phyloP scores from a whole-genome alignment of 2,329 filamentous ascomycete genomes.

The Aspergillus pseudonomiae region DNA sequence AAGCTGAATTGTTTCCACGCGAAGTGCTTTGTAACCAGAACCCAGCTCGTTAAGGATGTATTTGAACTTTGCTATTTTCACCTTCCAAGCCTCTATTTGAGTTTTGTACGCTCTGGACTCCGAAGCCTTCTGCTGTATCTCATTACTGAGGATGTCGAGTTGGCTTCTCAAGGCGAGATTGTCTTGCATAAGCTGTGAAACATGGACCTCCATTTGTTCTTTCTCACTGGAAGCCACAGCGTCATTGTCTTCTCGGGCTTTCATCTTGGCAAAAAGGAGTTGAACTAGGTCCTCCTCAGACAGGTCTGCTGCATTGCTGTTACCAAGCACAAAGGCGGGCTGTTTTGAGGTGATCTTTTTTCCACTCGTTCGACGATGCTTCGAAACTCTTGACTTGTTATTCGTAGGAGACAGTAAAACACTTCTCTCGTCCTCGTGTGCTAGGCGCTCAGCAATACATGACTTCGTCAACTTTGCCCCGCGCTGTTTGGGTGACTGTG shows the following conservation, averaged over 20 bases:
- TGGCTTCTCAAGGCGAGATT: constrained; percentile 32
- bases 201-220: constrained; percentile 31
- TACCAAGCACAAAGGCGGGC: neutral
- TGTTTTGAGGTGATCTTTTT: constrained; percentile 5
- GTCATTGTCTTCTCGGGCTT: constrained; percentile 39
- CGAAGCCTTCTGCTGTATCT: constrained; percentile 23
- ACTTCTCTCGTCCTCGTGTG: neutral
- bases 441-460: neutral
- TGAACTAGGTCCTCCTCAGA: constrained; percentile 42
- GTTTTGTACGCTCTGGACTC: constrained; percentile 25
- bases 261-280: constrained; percentile 38
- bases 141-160: constrained; percentile 21
- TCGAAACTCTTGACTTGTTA: constrained; percentile 18
- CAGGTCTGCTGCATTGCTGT: constrained; percentile 14
- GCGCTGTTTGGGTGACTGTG: neutral
- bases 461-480: neutral
- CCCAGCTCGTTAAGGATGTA: constrained; percentile 38
- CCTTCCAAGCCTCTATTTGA: constrained; percentile 39
- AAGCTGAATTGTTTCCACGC: constrained; percentile 32
- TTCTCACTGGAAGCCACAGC: constrained; percentile 22
- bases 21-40: constrained; percentile 35
- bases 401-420: neutral
- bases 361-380: constrained; percentile 17
- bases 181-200: constrained; percentile 28
- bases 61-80: constrained; percentile 36